Base-by-base conservation (phyloP, 495 filamentous ascomycete species). In the Penicillium mononematosum region DNA sequence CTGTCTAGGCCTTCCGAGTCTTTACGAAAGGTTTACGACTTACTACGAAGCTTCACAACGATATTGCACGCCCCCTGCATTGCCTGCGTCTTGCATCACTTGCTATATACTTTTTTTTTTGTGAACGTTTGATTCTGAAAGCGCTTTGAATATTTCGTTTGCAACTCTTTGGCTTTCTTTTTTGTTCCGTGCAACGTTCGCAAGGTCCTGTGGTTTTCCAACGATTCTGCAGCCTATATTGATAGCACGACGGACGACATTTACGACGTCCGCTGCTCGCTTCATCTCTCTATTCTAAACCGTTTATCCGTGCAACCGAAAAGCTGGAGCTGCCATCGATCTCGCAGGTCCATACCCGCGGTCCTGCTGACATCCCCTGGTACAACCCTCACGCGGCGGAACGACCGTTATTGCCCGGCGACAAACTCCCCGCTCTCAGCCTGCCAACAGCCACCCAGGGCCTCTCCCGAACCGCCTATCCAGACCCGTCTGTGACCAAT, bases 311-410 rank as follows among this genome's bases (percentile, higher is more conserved):
- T 70, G 83, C 83, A 78, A 91, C 87, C 91, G 92, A 83, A 89
- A 97, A 96, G 82, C 92, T 97, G 92, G 92, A 96, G 91, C 88
- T 94, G 78, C 90, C 92, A 75, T 88, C 90, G 81, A 88, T 93
- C 67, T 88, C 90, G 71, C 89, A 91, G 82, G 84, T 90, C 83
- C 89, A 91, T 74, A 85, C 87, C 85, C 88, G 92, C 87, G 91
- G 88, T 81, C 82, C 85, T 78, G 81, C 82, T 74, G 89, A 96
- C 77, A 82, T 84, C 55, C 76, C 85, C 72, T 91, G 85, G 78
- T 90, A 88, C 78, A 87, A 87, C 78, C 79, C 80, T 72, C 83
- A 89, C 75, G 85, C 83, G 67, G 75, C 81, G 39, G 83, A 87
- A 75, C 81, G 88, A 66, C 81, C 87, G 61, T 72, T 85, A 77